A percentile compares a stretch with the other conserved stretches of the same genome.
These are phyloP conservation scores for Phaffomyces thermotolerans DNA, from an alignment of 805 yeast species.

Conservation along the genomic window DNA sequence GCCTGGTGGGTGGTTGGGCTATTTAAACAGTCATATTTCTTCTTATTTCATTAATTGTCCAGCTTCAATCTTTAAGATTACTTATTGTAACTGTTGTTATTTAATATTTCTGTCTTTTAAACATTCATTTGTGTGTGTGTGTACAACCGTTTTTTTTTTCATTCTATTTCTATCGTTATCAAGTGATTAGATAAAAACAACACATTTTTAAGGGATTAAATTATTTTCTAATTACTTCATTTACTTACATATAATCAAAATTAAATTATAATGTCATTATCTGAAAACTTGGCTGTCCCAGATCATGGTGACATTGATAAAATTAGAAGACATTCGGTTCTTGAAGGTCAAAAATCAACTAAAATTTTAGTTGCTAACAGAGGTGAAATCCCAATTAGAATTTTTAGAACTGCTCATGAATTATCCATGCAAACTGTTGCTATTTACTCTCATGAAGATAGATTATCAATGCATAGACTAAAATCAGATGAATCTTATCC, in stretches of 20 bases:
- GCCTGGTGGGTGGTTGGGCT: too few relatives aligned
- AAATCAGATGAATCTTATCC: slow-evolving; percentile 93
- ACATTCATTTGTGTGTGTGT: too few relatives aligned
- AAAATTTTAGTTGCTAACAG: slow-evolving; percentile 76
- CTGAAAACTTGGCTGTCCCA: slow-evolving; percentile 13
- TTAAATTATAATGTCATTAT: slow-evolving; percentile 10
- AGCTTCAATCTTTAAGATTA: background rate
- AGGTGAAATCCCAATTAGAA: slow-evolving; percentile 81
- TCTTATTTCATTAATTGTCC: background rate
- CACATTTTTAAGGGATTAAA: too few relatives aligned
- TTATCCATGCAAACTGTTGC: slow-evolving; percentile 96
- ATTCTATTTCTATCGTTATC: too few relatives aligned
- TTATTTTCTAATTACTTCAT: too few relatives aligned
- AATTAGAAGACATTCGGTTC: slow-evolving; percentile 34
- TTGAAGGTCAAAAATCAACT: slow-evolving; percentile 32
- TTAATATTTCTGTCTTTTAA: too few relatives aligned
- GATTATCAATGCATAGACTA: slow-evolving; percentile 88
- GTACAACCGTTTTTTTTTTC: too few relatives aligned
- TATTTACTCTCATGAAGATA: slow-evolving; percentile 91
- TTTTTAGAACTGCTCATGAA: slow-evolving; percentile 96
- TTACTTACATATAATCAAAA: background rate
- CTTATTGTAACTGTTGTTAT: too few relatives aligned
- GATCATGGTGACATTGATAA: slow-evolving; percentile 23
- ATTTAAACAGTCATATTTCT: too few relatives aligned
- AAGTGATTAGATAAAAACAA: too few relatives aligned